Evolutionary conservation across 306 rosid genomes (phyloP).

Genomic region (Corylus americana): DNA sequence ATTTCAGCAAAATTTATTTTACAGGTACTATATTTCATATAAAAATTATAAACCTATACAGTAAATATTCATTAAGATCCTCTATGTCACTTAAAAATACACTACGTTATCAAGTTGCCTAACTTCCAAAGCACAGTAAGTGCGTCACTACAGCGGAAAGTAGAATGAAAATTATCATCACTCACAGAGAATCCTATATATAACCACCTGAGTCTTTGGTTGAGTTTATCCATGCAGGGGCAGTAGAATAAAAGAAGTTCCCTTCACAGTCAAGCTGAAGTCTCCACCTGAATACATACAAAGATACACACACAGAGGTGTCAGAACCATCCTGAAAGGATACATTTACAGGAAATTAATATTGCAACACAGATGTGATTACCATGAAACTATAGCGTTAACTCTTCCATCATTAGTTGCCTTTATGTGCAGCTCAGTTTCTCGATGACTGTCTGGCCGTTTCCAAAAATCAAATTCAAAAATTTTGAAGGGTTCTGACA

Average conservation of each 20-base stretch:
- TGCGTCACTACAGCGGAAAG: not conserved
- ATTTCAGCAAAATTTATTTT: not conserved
- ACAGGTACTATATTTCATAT: not conserved
- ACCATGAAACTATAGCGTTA: conserved; percentile 89
- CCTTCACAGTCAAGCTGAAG: conserved; percentile 93
- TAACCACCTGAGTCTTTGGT: conserved; percentile 45
- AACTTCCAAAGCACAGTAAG: not conserved
- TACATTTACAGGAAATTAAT: not conserved
- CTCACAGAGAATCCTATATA: conserved; percentile 3
- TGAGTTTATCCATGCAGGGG: conserved; percentile 76
- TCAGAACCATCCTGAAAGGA: conserved; percentile 1
- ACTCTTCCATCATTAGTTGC: conserved; percentile 70
- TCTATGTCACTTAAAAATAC: not conserved
- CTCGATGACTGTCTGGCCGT: conserved; percentile 88
- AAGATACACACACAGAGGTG: not conserved
- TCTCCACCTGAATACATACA: conserved; percentile 65
- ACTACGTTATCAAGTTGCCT: not conserved
- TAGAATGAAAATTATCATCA: not conserved
- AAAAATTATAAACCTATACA: too few species aligned
- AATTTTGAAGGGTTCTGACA: conserved; percentile 96
- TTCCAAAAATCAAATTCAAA: conserved; percentile 97
- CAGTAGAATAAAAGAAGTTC: conserved; percentile 79
- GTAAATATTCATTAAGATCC: not conserved
- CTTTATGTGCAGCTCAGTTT: conserved; percentile 56
- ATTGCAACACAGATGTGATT: conserved; percentile 32